Evolutionary conservation across 805 yeast genomes (phyloP), one percentile per base, ranked within the genome.

Genomic region (Metschnikowia sp.): DNA sequence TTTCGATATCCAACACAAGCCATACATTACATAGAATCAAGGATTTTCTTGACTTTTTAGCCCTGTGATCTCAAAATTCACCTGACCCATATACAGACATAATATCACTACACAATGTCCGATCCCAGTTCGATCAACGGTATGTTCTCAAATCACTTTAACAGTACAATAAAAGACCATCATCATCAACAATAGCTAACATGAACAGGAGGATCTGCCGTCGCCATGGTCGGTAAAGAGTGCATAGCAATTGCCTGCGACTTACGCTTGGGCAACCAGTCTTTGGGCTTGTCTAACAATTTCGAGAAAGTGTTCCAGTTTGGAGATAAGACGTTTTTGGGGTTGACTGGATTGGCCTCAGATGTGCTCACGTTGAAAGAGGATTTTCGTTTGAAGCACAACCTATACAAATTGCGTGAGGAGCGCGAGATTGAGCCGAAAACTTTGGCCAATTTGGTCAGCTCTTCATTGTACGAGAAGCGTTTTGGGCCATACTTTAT

Each of bases 211-310:
- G 99, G 99, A 70, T 79, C 96, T 54, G 96, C 96, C 44, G 96
- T 95, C 32, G 99, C 99, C 55, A 94, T 94, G 99, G 85, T 85
- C 26, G 99, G 99, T 60, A 91, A 95, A 64, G 97, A 90, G 58
- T 94, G 99, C 76, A 91, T 94, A 47, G 99, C 98, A 30, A 90
- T 94, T 61, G 99, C 97, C 3, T 85, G 94, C 59, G 99, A 94
- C 70, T 75, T 94, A 63, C 84, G 98, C 61, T 75, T 94, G 52
- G 99, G 99, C 19, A 82, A 83, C 65, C 99, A 94, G 68, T 88
- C 96, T 7, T 75, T 94, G 22, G 97, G 98, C 47, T 82, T 94
- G 40, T 76, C 97, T 40, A 90, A 90, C 67, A 85, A 90, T 61
- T 95, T 94, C 67, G 97, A 94, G 63, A 94, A 94, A 74, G 77